Base-by-base conservation (phyloP, 148 eudicot species). In the Linanthus parryae region DNA sequence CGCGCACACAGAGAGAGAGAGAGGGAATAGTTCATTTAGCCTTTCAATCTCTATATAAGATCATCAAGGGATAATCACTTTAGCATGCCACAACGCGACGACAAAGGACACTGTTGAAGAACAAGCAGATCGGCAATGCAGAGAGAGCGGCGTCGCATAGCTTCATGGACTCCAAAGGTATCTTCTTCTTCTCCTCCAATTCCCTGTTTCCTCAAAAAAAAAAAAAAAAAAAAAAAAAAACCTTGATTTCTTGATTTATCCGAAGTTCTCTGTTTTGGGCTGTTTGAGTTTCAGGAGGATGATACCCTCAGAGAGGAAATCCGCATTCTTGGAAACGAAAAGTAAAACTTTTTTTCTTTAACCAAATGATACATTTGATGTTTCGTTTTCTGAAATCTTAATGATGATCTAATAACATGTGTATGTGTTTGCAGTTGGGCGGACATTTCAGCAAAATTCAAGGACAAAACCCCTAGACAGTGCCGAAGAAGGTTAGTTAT, bases 91-190 rank as follows among this genome's bases (percentile, higher is more conserved):
- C 16, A 47, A 22, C 41, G 34, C 15, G 54, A 27, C 48, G 52
- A 17, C 31, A 14, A 33, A 29, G 51, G 56, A 33, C 47, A 54
- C 33, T 8, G 15, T 24, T 27, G 46, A 45, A 44, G 24, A 37
- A 11, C 36, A 44, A 67, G 53, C 21, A 17, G 26, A 33, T 37
- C 30, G 35, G 30, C 66, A 1, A 78, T 69, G 59, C 70, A 79
- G 63, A 85, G 79, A 55, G 83, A 74, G n/a, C n/a, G 70, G 54
- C 78, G 97, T 36, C 88, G 83, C 41, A 91, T 91, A 50, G 97
- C 86, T 45, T 74, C 97, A 11, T 91, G 97, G 97, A 73, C 86
- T 70, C 80, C 67, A 67, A 81, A 86, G 95, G 97, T 83, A 17
- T 20, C 44, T 34, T 7, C 19, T 5, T 21, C 11, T 15, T 10